These are phyloP conservation scores for Monosporascus sp. DNA, from an alignment of 2,329 filamentous ascomycete species.

Conservation along the genomic window DNA sequence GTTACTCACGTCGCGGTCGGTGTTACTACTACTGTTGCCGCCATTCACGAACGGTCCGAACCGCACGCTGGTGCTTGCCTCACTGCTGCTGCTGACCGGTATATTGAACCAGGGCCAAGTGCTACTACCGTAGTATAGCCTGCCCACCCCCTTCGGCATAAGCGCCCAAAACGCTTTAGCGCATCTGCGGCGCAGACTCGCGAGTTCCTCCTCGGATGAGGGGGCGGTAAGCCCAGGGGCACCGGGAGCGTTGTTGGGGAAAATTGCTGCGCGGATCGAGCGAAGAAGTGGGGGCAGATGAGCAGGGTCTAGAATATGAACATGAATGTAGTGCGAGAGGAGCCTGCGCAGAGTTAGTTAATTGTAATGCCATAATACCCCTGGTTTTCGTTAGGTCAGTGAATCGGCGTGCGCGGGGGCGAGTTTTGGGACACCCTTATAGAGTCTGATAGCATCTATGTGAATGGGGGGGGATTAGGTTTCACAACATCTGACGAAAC, in stretches of 20 bases:
- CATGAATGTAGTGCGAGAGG: constrained; percentile 52
- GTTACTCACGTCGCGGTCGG: constrained; percentile 15
- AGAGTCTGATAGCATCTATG: constrained; percentile 7
- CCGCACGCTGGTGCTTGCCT: constrained; percentile 25
- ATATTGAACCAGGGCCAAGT: constrained; percentile 26
- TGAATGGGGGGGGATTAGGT: constrained; percentile 10
- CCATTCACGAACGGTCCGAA: constrained; percentile 21
- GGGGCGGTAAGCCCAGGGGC: constrained; percentile 57
- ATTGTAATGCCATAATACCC: constrained; percentile 4
- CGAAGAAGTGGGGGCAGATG: constrained; percentile 63
- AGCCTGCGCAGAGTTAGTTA: constrained; percentile 42
- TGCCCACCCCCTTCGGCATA: constrained; percentile 42
- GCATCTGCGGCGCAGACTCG: constrained; percentile 60
- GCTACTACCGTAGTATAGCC: constrained; percentile 42
- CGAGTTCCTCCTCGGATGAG: constrained; percentile 52
- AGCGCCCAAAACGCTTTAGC: constrained; percentile 53
- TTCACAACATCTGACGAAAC: constrained; percentile 9
- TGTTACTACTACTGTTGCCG: constrained; percentile 16
- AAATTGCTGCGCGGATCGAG: constrained; percentile 70
- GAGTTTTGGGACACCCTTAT: constrained; percentile 12
- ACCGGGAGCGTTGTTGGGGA: constrained; percentile 77
- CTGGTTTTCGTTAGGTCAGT: neutral
- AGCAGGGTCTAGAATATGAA: constrained; percentile 56
- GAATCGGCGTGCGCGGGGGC: constrained; percentile 18
- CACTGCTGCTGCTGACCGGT: constrained; percentile 17